These are phyloP conservation scores for Toxoplasma gondii DNA, from an alignment of 169 alveolate species.

Conservation along the genomic window DNA sequence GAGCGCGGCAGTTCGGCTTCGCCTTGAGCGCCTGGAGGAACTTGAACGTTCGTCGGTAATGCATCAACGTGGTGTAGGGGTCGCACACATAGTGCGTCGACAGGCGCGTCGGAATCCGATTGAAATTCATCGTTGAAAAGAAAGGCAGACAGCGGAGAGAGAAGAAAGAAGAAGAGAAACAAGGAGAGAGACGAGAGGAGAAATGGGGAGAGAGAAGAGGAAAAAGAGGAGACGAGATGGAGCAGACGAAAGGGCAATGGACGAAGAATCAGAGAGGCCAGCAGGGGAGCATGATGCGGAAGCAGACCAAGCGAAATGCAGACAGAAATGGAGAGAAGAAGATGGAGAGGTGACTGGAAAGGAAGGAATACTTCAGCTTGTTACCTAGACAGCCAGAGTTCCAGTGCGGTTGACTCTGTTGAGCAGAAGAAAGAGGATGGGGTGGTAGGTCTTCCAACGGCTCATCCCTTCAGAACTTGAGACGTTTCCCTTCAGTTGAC, in stretches of 20 bases:
- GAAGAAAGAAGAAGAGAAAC: background rate
- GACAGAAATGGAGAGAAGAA: background rate
- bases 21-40: slow-evolving; percentile 54
- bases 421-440: too few species aligned
- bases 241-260: background rate
- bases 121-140: slow-evolving; percentile 34
- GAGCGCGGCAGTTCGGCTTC: background rate
- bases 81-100: slow-evolving; percentile 58
- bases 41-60: slow-evolving; percentile 57
- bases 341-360: background rate
- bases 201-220: background rate
- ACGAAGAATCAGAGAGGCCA: background rate
- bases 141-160: background rate
- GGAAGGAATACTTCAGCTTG: too few species aligned
- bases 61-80: slow-evolving; percentile 66
- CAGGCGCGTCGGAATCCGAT: slow-evolving; percentile 37
- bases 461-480: too few species aligned
- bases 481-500: too few species aligned
- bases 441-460: too few species aligned
- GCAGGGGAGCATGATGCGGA: background rate
- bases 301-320: background rate
- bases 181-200: background rate
- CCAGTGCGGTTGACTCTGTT: too few species aligned
- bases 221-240: background rate
- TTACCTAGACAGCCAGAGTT: too few species aligned